Base-by-base conservation (phyloP, 805 yeast species). In the Pachysolen tannophilus region DNA sequence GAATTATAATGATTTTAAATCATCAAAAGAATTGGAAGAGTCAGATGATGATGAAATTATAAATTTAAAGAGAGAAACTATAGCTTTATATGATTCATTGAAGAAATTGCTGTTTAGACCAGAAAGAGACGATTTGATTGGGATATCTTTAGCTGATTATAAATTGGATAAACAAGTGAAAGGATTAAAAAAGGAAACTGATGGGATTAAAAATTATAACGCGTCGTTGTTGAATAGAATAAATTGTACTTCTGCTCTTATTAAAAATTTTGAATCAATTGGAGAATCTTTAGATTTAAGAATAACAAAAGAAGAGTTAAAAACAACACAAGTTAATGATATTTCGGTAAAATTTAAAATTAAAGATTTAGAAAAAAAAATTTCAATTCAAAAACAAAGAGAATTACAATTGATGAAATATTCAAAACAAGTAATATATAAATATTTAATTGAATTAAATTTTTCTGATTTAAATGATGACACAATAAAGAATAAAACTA, bases 101-200 rank as follows among this genome's bases (percentile, higher is more conserved):
- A 40, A 41, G 4, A 44, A 43, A 18, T 33, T 53, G 4, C 59
- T 59, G 2, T 55, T 46, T 40, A 48, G 44, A 14, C 55, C 59
- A 1, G 44, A 53, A 7, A 37, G 57, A 19, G 48, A 50, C 14
- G 60, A 55, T 28, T 35, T 53, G 24, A 41, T 48, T 4, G 52
- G 51, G 1, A 31, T 50, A 2, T 47, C 58, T 2, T 30, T 55
- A 21, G 47, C 57, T n/a, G 46, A 52, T 28, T 16, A 30, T 3
- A 29, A 35, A 3, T 24, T 50, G 18, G 16, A 4, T 2, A 16
- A 33, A 1, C 55, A 52, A 14, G 30, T 31, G 1, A 34, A 33
- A 2, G 43, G 28, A 9, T 23, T 47, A 5, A 21, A 44, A 8
- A 20, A 33, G 8, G 20, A 43, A 1, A 9, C 42, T 5, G 18